Evolutionary conservation across 140 eudicot species (phyloP), one percentile per base, ranked within the genome.

Genomic region (Bidens hawaiensis): DNA sequence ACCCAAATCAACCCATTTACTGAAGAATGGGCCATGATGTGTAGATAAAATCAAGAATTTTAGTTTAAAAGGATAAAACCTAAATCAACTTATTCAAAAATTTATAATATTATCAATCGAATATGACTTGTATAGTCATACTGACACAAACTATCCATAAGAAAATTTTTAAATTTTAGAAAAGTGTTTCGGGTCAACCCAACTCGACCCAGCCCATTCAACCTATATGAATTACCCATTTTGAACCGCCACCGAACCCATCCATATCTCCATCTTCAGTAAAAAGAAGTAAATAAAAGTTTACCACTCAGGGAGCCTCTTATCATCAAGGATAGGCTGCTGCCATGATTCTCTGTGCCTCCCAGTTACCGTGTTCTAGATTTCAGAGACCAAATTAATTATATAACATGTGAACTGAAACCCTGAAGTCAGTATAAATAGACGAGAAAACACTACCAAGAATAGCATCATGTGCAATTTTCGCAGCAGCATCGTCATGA

Each of bases 331-430:
- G 69, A 85, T 82, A 55, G 95, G 95, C 41, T 59, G 71, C 55
- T 93, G 96, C 99, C 96, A 93, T 74, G 93, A 83, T 72, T 88
- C 99, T 54, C 76, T 85, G 87, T 34, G 93, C 71, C 77, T 93
- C 99, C 96, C 99, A 93, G 18, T 60, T 56, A 51, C 60, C 61
- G 64, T 88, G 94, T 58, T 76, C 99, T 87, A 70, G 7, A 66
- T 64, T 77, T 56, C 66, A 75, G 18, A 34, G 46, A 61, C 21
- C 40, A n/a, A 24, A 9, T 30, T 21, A 42, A 23, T 13, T 19
- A 38, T 46, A 25, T n/a, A n/a, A n/a, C n/a, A 33, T 6, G 9
- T 33, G 34, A 30, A 3, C 6, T 30, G 34, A 30, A 33, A 6
- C 41, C 41, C 10, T 6, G 2, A 6, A 6, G 13, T 33, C 41